Conservation (phyloP, 345 rosid species). For the Mangifera indica region DNA sequence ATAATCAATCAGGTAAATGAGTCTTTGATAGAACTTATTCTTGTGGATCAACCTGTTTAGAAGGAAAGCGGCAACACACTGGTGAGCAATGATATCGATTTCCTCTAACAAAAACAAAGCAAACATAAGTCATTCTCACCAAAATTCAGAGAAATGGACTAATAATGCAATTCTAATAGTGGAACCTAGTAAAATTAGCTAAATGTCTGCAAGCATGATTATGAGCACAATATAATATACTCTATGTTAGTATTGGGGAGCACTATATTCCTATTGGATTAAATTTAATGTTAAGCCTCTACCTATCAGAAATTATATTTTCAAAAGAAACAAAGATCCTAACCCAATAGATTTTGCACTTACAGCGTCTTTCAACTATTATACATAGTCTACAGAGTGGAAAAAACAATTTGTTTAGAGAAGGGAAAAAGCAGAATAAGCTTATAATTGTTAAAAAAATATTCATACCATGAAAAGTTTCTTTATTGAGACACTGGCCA, state of each 20-base stretch:
- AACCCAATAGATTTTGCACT: neutral
- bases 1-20: conserved; percentile 21
- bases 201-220: neutral
- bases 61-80: conserved; percentile 62
- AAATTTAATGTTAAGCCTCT: too few relatives aligned
- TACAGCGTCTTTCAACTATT: neutral
- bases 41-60: conserved; percentile 55
- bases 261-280: neutral
- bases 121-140: conserved; percentile 1
- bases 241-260: neutral
- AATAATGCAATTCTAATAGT: neutral
- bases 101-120: conserved; percentile 41
- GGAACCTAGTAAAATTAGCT: neutral
- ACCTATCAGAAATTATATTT: neutral
- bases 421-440: conserved; percentile 11
- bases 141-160: neutral
- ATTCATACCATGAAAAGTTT: conserved; percentile 41
- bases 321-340: neutral
- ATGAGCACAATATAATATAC: neutral
- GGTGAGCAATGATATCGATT: conserved; percentile 36
- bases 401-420: neutral
- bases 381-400: neutral
- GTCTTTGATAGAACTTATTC: conserved; percentile 20
- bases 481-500: conserved; percentile 47
- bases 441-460: conserved; percentile 10